Conservation (phyloP, 225 moss, liverwort and hornwort genomes). For the Polytrichum formosum region DNA sequence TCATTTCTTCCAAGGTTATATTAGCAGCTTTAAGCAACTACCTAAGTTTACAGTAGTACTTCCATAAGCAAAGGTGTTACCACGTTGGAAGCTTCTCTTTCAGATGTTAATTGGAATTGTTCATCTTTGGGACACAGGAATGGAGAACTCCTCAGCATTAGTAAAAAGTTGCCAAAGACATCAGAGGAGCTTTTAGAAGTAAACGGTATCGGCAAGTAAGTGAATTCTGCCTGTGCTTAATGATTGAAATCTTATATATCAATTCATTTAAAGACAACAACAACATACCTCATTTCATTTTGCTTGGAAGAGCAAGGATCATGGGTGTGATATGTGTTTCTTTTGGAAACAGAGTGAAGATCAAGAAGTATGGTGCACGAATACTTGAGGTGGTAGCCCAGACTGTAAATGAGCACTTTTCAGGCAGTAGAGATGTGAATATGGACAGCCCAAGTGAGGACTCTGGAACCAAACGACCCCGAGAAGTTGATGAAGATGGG, state of each 20-base stretch:
- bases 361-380: conserved; percentile 84
- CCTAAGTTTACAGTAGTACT: too few species aligned
- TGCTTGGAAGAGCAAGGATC: too few species aligned
- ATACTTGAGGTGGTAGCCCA: conserved; percentile 75
- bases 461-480: conserved; percentile 56
- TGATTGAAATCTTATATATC: background rate
- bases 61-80: too few species aligned
- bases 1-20: background rate
- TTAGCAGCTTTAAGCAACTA: too few species aligned
- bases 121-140: conserved; percentile 46
- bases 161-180: conserved; percentile 79
- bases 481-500: conserved; percentile 47
- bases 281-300: background rate
- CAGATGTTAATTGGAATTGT: conserved; percentile 4
- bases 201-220: conserved; percentile 89
- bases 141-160: conserved; percentile 68
- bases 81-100: conserved; percentile 4
- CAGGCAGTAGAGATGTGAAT: conserved; percentile 21
- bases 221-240: background rate
- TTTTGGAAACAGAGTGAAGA: conserved; percentile 52
- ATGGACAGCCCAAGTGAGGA: conserved; percentile 23
- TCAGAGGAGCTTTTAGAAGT: conserved; percentile 85
- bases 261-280: too few species aligned
- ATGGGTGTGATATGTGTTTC: background rate
- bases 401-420: conserved; percentile 56